Evolutionary conservation across 148 eudicot species (phyloP).

Genomic region (Fagopyrum homotropicum): DNA sequence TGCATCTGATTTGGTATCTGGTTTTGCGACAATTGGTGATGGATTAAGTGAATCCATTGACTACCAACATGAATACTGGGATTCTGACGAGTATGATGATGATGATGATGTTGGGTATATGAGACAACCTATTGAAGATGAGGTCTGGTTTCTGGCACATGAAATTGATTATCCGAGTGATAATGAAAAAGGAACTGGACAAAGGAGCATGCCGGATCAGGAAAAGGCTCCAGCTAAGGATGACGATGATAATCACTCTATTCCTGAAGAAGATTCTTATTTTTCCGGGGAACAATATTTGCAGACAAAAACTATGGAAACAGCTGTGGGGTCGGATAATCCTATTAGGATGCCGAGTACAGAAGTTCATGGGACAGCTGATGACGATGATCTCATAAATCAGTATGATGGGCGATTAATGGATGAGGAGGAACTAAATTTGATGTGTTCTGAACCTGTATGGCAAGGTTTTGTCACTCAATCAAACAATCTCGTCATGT

Average conservation of each 20-base stretch:
- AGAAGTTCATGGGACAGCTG: constrained; percentile 52
- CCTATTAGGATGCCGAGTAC: constrained; percentile 58
- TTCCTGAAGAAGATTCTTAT: constrained; percentile 95
- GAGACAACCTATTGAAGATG: constrained; percentile 99
- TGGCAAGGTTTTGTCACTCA: constrained; percentile 96
- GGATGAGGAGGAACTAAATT: constrained; percentile 81
- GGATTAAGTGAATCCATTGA: constrained; percentile 94
- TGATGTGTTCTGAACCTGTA: constrained; percentile 87
- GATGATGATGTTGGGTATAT: constrained; percentile 98
- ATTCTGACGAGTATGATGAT: constrained; percentile 96
- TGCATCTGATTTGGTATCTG: constrained; percentile 88
- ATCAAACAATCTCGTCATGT: constrained; percentile 72
- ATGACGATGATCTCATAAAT: constrained; percentile 53
- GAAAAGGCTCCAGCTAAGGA: constrained; percentile 62
- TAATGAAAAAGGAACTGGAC: constrained; percentile 85
- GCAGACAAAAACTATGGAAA: constrained; percentile 58
- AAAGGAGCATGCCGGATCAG: constrained; percentile 72
- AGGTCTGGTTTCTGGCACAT: constrained; percentile 98
- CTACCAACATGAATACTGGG: constrained; percentile 95
- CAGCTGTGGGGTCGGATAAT: constrained; percentile 54
- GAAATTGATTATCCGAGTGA: constrained; percentile 99
- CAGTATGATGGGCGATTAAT: constrained; percentile 88
- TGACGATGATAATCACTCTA: constrained; percentile 92
- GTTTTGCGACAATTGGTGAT: constrained; percentile 96
- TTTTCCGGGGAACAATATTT: constrained; percentile 73